phyloP scores from a whole-genome alignment of 176 grass and related monocot genomes.

The Musa troglodytarum region DNA sequence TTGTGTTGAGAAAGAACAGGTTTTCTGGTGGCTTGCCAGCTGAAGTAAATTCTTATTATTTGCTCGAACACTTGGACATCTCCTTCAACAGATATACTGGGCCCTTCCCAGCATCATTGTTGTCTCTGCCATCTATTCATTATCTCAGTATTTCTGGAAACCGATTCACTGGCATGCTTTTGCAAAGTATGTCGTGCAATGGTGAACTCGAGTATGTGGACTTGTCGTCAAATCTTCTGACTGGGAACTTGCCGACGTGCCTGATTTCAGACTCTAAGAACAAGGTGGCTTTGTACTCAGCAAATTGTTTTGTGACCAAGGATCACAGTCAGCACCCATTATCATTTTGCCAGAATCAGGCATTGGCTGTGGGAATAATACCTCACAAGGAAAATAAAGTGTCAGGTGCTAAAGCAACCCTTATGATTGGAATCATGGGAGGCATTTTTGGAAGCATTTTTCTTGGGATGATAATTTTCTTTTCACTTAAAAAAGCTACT shows the following conservation, averaged over 20 bases:
- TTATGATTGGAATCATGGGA: slow-evolving; percentile 31
- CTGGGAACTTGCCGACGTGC: slow-evolving; percentile 55
- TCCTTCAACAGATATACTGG: slow-evolving; percentile 78
- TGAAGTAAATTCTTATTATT: slow-evolving; percentile 38
- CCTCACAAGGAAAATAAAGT: slow-evolving; percentile 32
- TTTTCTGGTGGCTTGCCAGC: slow-evolving; percentile 45
- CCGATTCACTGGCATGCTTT: slow-evolving; percentile 77
- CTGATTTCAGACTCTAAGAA: slow-evolving; percentile 29
- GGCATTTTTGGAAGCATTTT: slow-evolving; percentile 28
- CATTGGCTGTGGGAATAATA: slow-evolving; percentile 73
- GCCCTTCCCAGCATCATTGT: slow-evolving; percentile 48
- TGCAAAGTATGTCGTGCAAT: slow-evolving; percentile 46
- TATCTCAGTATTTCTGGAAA: slow-evolving; percentile 64
- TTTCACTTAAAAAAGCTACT: slow-evolving; percentile 37
- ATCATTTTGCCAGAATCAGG: slow-evolving; percentile 79
- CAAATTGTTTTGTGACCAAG: slow-evolving; percentile 53
- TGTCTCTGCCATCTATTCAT: slow-evolving; percentile 62
- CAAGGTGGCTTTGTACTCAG: slow-evolving; percentile 33
- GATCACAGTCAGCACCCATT: slow-evolving; percentile 49
- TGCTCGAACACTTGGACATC: slow-evolving; percentile 63
- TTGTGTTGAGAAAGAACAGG: slow-evolving; percentile 65
- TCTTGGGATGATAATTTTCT: slow-evolving; percentile 28
- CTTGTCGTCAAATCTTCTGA: slow-evolving; percentile 73
- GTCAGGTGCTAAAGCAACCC: slow-evolving; percentile 6
- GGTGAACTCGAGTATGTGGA: slow-evolving; percentile 63